Percentiles rank a stretch among this genome's conserved stretches.
Conservation (phyloP, 495 filamentous ascomycete genomes). For the Podospora conica region DNA sequence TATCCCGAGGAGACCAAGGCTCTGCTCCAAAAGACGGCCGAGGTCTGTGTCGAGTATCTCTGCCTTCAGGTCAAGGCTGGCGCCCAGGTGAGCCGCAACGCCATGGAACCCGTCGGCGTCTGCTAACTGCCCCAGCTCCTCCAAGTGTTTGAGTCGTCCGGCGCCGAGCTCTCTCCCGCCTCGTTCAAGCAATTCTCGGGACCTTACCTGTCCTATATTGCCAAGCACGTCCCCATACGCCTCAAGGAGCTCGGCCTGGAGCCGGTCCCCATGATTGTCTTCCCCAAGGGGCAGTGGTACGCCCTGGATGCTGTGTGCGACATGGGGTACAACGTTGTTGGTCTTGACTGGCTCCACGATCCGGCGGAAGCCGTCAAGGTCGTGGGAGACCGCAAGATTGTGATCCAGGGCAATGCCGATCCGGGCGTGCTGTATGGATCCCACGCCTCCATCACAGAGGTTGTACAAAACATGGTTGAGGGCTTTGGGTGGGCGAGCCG, state of each 20-base stretch:
- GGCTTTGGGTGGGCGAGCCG: constrained; percentile 61
- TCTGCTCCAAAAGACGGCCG: constrained; percentile 82
- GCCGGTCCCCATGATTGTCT: constrained; percentile 94
- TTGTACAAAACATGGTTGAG: constrained; percentile 74
- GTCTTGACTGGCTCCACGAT: constrained; percentile 92
- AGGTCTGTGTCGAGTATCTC: constrained; percentile 88
- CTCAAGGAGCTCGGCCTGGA: constrained; percentile 68
- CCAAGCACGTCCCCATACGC: constrained; percentile 63
- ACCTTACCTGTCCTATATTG: constrained; percentile 81
- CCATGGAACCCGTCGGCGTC: background rate
- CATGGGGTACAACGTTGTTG: constrained; percentile 86
- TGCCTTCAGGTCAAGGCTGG: constrained; percentile 88
- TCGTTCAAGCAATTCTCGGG: constrained; percentile 78
- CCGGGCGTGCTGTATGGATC: constrained; percentile 89
- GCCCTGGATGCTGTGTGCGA: constrained; percentile 81
- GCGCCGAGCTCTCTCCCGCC: constrained; percentile 79
- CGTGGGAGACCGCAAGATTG: constrained; percentile 62
- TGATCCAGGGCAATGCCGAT: constrained; percentile 91
- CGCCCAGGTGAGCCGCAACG: constrained; percentile 52
- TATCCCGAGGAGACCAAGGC: constrained; percentile 73
- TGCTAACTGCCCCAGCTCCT: constrained; percentile 51
- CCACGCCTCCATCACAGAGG: constrained; percentile 66
- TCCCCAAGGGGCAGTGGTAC: constrained; percentile 99
- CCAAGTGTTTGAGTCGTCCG: constrained; percentile 99
- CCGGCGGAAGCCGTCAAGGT: constrained; percentile 74